These are phyloP conservation scores for Trichoderma guizhouense DNA, from an alignment of 2,329 filamentous ascomycete genomes.

Conservation along the genomic window DNA sequence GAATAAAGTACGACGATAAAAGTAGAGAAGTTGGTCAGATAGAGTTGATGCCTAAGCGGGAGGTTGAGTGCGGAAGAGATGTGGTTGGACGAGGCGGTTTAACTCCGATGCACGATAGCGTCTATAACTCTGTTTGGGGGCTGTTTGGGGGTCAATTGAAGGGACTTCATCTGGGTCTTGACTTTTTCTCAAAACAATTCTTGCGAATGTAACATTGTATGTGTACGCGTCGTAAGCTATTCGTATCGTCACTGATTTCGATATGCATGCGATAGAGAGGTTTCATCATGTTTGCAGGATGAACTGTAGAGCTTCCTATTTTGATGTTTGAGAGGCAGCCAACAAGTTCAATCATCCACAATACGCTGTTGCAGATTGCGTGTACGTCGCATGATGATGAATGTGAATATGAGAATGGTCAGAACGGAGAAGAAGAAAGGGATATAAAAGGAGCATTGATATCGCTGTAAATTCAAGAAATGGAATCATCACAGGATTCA, in stretches of 20 bases:
- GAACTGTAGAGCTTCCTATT: not conserved
- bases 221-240: not conserved
- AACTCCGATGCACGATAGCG: not conserved
- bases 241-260: not conserved
- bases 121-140: not conserved
- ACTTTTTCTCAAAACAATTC: not conserved
- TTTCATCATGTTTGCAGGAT: not conserved
- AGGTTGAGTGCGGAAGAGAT: too few relatives aligned
- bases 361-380: not conserved
- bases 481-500: not conserved
- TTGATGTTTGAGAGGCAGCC: not conserved
- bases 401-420: not conserved
- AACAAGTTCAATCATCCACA: not conserved
- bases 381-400: not conserved
- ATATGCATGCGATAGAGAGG: not conserved
- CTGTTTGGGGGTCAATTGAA: not conserved
- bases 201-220: not conserved
- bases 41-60: not conserved
- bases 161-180: rapidly evolving
- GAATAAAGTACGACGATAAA: not conserved
- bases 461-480: not conserved
- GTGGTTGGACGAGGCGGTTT: not conserved
- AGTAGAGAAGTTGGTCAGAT: not conserved
- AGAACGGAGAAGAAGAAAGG: not conserved
- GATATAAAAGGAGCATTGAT: not conserved